These are phyloP conservation scores for Trichosporon faecale DNA, from an alignment of 1,284 basidiomycete species.

Conservation along the genomic window DNA sequence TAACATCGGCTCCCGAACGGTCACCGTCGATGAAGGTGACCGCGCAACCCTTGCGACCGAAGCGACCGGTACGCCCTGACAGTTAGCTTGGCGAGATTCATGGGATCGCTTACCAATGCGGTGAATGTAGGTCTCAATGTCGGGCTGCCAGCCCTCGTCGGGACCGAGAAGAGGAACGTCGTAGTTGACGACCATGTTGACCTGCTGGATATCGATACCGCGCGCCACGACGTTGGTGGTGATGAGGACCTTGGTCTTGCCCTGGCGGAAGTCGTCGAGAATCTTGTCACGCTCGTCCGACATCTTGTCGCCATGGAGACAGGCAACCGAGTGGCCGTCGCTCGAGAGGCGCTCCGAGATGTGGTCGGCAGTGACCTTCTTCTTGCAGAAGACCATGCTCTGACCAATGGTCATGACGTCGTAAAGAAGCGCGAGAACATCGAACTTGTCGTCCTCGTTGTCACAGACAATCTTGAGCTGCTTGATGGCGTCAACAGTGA, in stretches of 20 bases:
- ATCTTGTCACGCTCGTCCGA: slow-evolving; percentile 82
- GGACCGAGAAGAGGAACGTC: slow-evolving; percentile 78
- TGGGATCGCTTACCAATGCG: slow-evolving; percentile 73
- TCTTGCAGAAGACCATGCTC: slow-evolving; percentile 96
- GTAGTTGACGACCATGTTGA: slow-evolving; percentile 99
- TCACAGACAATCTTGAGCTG: slow-evolving; percentile 97
- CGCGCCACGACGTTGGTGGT: slow-evolving; percentile 98
- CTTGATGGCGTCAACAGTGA: slow-evolving; percentile 90
- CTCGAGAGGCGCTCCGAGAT: slow-evolving; percentile 85
- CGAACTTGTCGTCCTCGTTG: slow-evolving; percentile 89
- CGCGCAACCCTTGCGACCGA: slow-evolving; percentile 92
- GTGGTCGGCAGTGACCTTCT: slow-evolving; percentile 85
- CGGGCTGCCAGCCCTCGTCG: slow-evolving; percentile 58
- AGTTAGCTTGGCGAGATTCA: not conserved
- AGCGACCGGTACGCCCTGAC: slow-evolving; percentile 82
- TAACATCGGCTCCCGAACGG: slow-evolving; percentile 77
- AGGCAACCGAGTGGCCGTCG: slow-evolving; percentile 95
- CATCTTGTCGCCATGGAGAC: slow-evolving; percentile 91
- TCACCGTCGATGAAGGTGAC: slow-evolving; percentile 92
- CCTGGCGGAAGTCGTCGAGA: slow-evolving; percentile 93
- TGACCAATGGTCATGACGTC: slow-evolving; percentile 89
- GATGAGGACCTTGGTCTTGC: slow-evolving; percentile 94
- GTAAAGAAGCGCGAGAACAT: slow-evolving; percentile 89
- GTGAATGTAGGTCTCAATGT: slow-evolving; percentile 97
- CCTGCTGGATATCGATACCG: slow-evolving; percentile 97